Conservation (phyloP, 495 filamentous ascomycete genomes). For the Lepraria neglecta region DNA sequence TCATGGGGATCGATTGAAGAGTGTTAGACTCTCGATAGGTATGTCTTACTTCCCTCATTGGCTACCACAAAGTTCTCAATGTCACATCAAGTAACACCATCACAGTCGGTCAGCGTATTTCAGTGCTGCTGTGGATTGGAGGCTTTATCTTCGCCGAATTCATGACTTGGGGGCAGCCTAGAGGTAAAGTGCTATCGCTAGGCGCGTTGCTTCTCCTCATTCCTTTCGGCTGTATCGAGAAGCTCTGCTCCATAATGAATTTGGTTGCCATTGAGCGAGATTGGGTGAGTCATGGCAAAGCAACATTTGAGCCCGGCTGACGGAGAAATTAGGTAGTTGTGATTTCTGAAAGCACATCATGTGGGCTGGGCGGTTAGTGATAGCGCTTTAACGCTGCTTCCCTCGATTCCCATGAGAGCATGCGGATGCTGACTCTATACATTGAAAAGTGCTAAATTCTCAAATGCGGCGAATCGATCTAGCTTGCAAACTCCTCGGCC, state of each 20-base stretch:
- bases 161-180: slow-evolving; percentile 26
- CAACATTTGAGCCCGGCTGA: background rate
- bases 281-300: slow-evolving; percentile 35
- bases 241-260: slow-evolving; percentile 44
- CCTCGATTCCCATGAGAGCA: no score
- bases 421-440: no score
- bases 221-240: slow-evolving; percentile 46
- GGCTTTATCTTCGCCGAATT: slow-evolving; percentile 36
- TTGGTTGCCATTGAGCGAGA: slow-evolving; percentile 53
- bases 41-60: slow-evolving; percentile 11
- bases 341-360: slow-evolving; percentile 26
- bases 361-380: slow-evolving; percentile 5
- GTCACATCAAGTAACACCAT: background rate
- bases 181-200: no score
- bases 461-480: slow-evolving; percentile 67
- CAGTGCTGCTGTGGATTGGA: slow-evolving; percentile 35
- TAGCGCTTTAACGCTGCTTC: no score
- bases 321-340: slow-evolving; percentile 31
- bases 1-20: slow-evolving; percentile 21
- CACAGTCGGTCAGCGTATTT: slow-evolving; percentile 18
- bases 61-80: background rate
- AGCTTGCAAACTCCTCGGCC: slow-evolving; percentile 62
- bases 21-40: slow-evolving; percentile 24
- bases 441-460: background rate
- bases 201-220: slow-evolving; percentile 29